phyloP scores from a whole-genome alignment of 2,329 filamentous ascomycete species.

The Stemphylium vesicarium region DNA sequence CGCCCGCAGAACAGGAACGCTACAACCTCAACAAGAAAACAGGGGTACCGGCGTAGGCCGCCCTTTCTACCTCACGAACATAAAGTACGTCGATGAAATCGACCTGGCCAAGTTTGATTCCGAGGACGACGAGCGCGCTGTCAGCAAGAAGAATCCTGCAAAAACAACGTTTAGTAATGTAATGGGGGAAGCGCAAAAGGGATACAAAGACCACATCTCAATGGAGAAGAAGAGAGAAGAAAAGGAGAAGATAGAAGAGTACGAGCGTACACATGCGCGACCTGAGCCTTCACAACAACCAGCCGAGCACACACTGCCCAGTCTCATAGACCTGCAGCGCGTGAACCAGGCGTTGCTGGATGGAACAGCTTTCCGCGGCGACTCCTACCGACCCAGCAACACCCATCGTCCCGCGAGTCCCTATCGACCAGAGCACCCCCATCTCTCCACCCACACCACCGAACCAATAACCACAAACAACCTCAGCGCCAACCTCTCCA shows the following conservation, averaged over 20 bases:
- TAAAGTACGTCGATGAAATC: background rate
- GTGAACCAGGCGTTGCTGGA: background rate
- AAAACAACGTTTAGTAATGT: background rate
- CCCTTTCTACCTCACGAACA: background rate
- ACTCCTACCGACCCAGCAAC: slow-evolving; percentile 13
- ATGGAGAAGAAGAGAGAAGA: background rate
- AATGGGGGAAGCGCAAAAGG: background rate
- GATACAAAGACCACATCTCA: background rate
- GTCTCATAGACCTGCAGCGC: background rate
- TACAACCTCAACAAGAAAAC: too few species aligned
- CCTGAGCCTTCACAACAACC: background rate
- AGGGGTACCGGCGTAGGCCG: background rate
- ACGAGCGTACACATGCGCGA: background rate
- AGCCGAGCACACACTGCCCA: background rate
- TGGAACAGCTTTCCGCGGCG: slow-evolving; percentile 2
- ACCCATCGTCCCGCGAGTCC: slow-evolving; percentile 5
- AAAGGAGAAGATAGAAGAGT: background rate
- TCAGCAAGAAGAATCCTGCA: background rate
- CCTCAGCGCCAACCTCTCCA: background rate
- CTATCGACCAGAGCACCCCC: background rate
- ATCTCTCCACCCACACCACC: background rate
- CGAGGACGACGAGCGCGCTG: background rate
- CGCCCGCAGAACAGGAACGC: too few species aligned
- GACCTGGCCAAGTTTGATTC: background rate
- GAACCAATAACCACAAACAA: background rate